Conservation (phyloP, 2,329 filamentous ascomycete genomes). For the Nemania sp. region DNA sequence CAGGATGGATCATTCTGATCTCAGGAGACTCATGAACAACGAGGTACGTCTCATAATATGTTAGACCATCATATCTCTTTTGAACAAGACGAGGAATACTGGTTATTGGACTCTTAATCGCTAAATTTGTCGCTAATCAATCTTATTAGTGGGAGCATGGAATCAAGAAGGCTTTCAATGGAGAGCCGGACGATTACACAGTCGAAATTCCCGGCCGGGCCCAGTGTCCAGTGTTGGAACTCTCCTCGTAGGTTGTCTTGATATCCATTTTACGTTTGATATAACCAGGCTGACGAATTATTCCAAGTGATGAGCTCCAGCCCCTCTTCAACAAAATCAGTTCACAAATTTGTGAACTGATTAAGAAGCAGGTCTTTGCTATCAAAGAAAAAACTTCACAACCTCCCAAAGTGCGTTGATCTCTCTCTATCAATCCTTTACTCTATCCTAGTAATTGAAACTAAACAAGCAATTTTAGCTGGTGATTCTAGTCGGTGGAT, state of each 20-base stretch:
- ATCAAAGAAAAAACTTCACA: conserved; percentile 1
- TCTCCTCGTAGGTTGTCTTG: conserved; percentile 14
- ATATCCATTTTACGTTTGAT: too few species aligned
- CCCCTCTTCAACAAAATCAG: conserved; percentile 19
- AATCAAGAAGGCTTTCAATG: conserved; percentile 19
- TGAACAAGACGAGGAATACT: too few species aligned
- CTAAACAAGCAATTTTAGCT: conserved; percentile 2
- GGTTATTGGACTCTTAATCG: too few species aligned
- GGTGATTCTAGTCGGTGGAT: conserved; percentile 30
- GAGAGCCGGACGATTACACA: neutral
- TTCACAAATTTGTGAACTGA: conserved; percentile 6
- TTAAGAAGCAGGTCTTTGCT: conserved; percentile 16
- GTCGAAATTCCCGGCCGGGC: conserved; percentile 12
- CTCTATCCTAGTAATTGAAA: neutral
- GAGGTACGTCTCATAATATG: conserved; percentile 11
- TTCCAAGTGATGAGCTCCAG: conserved; percentile 10
- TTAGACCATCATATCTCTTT: neutral
- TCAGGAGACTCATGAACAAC: conserved; percentile 23
- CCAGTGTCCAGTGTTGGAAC: neutral
- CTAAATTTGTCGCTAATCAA: too few species aligned
- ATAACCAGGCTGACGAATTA: neutral
- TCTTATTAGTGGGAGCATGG: conserved; percentile 26
- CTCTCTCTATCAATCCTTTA: neutral
- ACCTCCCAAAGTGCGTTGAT: conserved; percentile 11
- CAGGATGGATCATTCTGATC: conserved; percentile 8